phyloP scores from a whole-genome alignment of 805 yeast genomes.

The Saturnispora diversa region DNA sequence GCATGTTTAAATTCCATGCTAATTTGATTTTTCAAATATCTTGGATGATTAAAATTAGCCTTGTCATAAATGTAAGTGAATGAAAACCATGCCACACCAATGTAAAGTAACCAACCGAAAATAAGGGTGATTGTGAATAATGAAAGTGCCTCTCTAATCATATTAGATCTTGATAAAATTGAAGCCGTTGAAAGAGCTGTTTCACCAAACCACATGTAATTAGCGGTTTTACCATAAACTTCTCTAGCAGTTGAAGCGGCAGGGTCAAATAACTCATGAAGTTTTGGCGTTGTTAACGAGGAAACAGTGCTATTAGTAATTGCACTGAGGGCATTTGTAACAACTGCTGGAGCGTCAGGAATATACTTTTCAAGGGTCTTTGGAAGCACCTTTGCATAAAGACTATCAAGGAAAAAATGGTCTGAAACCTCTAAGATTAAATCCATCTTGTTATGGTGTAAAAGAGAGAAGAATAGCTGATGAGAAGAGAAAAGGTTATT shows the following conservation, averaged over 20 bases:
- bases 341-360: constrained; percentile 25
- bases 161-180: constrained; percentile 59
- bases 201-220: constrained; percentile 51
- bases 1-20: constrained; percentile 75
- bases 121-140: constrained; percentile 62
- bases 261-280: constrained; percentile 26
- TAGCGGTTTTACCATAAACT: constrained; percentile 34
- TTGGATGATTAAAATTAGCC: constrained; percentile 88
- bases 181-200: constrained; percentile 57
- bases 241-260: constrained; percentile 25
- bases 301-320: constrained; percentile 24
- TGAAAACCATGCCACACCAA: constrained; percentile 66
- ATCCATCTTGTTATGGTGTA: constrained; percentile 53
- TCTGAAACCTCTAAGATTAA: constrained; percentile 77
- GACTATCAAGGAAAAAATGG: constrained; percentile 61
- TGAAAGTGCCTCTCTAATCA: constrained; percentile 62
- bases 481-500: neutral
- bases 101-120: constrained; percentile 82
- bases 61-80: constrained; percentile 77
- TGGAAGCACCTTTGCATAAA: constrained; percentile 66
- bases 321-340: constrained; percentile 18
- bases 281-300: constrained; percentile 17
- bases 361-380: constrained; percentile 34
- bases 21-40: constrained; percentile 91
- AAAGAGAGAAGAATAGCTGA: neutral